Evolutionary conservation across 2,329 filamentous ascomycete genomes (phyloP).

Genomic region (Torrubiella hemipterigena): DNA sequence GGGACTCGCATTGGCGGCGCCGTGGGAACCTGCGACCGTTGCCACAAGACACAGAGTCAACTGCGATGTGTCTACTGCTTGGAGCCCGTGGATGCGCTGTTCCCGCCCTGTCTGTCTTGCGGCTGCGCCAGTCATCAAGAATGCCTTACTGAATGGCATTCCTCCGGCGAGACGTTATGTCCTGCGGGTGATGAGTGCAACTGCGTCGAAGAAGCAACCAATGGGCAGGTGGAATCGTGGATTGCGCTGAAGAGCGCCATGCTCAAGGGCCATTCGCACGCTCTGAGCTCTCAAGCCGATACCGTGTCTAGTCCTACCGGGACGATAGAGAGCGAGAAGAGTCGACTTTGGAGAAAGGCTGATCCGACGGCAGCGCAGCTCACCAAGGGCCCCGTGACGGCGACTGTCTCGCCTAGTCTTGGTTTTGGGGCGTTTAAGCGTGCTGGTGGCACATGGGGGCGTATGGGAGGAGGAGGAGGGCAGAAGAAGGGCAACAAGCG

Average conservation of each 20-base stretch:
- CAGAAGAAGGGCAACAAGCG: not conserved
- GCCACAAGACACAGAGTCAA: conserved; percentile 42
- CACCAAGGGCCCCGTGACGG: conserved; percentile 1
- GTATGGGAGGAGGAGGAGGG: conserved; percentile 4
- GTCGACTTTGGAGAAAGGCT: conserved; percentile 3
- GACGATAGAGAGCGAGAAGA: conserved; percentile 2
- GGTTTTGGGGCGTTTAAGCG: conserved; percentile 6
- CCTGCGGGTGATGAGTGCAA: conserved; percentile 54
- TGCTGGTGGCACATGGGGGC: conserved; percentile 5
- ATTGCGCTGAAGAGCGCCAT: conserved; percentile 30
- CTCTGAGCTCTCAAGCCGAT: conserved; percentile 1
- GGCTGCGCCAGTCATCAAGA: conserved; percentile 49
- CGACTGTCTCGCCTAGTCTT: conserved; percentile 2
- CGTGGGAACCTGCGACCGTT: conserved; percentile 37
- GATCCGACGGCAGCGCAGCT: not conserved
- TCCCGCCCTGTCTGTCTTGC: conserved; percentile 49
- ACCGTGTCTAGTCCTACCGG: not conserved
- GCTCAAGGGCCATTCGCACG: conserved; percentile 17
- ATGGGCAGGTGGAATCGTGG: conserved; percentile 49
- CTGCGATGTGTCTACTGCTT: conserved; percentile 51
- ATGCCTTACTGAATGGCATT: conserved; percentile 49
- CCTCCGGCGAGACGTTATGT: conserved; percentile 41
- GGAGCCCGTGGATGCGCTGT: conserved; percentile 47
- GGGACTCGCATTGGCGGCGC: conserved; percentile 30
- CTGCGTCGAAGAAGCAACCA: conserved; percentile 44